Conservation (phyloP, 2,329 filamentous ascomycete genomes). For the Mycosphaerelloides madeirae region DNA sequence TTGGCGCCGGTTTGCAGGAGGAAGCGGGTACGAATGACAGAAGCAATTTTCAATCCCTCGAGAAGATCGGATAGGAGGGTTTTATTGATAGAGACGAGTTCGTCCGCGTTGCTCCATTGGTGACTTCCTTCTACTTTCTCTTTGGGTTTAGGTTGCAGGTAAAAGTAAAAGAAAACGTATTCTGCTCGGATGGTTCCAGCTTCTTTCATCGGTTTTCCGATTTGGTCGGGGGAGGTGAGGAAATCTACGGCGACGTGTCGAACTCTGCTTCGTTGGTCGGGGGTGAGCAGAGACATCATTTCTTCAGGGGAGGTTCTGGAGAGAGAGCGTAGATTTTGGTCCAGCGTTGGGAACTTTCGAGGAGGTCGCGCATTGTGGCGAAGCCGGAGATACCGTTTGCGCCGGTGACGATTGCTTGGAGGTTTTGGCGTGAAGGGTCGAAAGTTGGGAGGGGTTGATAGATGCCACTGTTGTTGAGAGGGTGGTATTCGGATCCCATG, state of each 20-base stretch:
- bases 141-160: slow-evolving; percentile 47
- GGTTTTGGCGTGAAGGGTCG: slow-evolving; percentile 37
- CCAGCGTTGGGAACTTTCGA: slow-evolving; percentile 47
- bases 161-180: slow-evolving; percentile 52
- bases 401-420: slow-evolving; percentile 51
- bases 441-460: slow-evolving; percentile 49
- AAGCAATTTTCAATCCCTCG: slow-evolving; percentile 38
- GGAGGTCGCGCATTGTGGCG: slow-evolving; percentile 48
- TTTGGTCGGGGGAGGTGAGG: slow-evolving; percentile 34
- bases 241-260: slow-evolving; percentile 35
- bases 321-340: too few relatives aligned
- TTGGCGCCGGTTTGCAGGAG: slow-evolving; percentile 51
- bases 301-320: slow-evolving; percentile 44
- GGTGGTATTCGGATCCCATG: slow-evolving; percentile 27
- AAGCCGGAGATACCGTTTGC: slow-evolving; percentile 53
- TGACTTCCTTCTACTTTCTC: slow-evolving; percentile 38
- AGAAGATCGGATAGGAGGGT: slow-evolving; percentile 49
- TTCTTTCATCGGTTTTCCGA: slow-evolving; percentile 33
- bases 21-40: slow-evolving; percentile 44
- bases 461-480: slow-evolving; percentile 38
- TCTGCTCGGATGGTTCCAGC: slow-evolving; percentile 36
- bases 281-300: slow-evolving; percentile 34
- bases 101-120: slow-evolving; percentile 49
- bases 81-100: slow-evolving; percentile 47
- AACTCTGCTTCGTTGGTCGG: slow-evolving; percentile 25